Evolutionary conservation across 1,284 basidiomycete species (phyloP).

Genomic region (Apiotrichum sp.): DNA sequence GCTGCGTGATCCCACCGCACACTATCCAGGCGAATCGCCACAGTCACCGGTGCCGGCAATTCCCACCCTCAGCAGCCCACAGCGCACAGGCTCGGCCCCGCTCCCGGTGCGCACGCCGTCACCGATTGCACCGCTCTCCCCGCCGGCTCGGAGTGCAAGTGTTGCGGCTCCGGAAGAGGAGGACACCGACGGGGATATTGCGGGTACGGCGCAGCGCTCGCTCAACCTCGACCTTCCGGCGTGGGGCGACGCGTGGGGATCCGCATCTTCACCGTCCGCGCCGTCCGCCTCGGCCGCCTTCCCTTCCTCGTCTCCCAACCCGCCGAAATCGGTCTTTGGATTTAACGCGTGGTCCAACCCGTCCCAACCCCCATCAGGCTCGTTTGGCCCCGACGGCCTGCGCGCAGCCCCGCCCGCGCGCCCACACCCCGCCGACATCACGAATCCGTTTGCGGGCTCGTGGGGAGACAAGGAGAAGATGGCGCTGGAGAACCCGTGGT

Average conservation of each 20-base stretch:
- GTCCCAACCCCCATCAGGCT: slow-evolving; percentile 4
- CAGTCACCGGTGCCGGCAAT: background rate
- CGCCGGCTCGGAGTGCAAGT: slow-evolving; percentile 1
- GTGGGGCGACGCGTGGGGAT: slow-evolving; percentile 1
- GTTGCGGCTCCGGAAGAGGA: background rate
- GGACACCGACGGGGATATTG: slow-evolving; percentile 32
- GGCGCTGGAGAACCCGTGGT: slow-evolving; percentile 34
- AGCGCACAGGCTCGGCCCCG: slow-evolving; percentile 27
- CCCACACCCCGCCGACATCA: slow-evolving; percentile 38
- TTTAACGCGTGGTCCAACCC: slow-evolving; percentile 34
- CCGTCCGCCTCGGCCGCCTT: slow-evolving; percentile 2
- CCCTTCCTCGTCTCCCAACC: background rate
- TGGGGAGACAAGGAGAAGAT: slow-evolving; percentile 16
- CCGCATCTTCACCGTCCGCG: background rate
- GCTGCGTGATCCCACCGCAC: slow-evolving; percentile 17
- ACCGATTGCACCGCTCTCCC: slow-evolving; percentile 1
- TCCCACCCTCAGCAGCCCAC: background rate
- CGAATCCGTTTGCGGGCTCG: slow-evolving; percentile 10
- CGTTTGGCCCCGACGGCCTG: slow-evolving; percentile 9
- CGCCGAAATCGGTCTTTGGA: slow-evolving; percentile 19
- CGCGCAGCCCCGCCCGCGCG: slow-evolving; percentile 38
- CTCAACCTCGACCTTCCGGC: slow-evolving; percentile 13
- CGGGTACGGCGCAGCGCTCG: slow-evolving; percentile 12
- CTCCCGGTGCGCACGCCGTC: slow-evolving; percentile 7
- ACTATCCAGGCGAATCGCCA: background rate